These are phyloP conservation scores for Trametes coccinea DNA, from an alignment of 768 basidiomycete species.

Conservation along the genomic window DNA sequence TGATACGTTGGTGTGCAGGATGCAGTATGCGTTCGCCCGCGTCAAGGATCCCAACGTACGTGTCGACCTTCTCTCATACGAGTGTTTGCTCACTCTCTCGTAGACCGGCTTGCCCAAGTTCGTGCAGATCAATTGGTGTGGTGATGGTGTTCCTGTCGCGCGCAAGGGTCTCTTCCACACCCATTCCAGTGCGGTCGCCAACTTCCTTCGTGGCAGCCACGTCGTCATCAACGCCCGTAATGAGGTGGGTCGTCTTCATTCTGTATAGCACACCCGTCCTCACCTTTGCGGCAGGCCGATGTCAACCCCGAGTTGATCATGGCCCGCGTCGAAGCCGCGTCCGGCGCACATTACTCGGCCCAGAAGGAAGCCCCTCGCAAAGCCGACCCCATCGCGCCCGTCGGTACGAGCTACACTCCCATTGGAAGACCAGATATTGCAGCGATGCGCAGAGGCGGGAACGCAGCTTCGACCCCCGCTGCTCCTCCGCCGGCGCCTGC, in stretches of 20 bases:
- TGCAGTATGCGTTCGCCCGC: constrained; percentile 89
- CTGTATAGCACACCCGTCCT: neutral
- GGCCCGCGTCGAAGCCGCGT: constrained; percentile 83
- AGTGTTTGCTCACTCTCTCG: neutral
- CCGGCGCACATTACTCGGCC: constrained; percentile 86
- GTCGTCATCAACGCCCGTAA: constrained; percentile 85
- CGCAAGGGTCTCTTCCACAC: constrained; percentile 93
- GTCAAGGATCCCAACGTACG: constrained; percentile 85
- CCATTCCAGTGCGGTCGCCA: constrained; percentile 78
- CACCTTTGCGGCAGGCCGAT: constrained; percentile 56
- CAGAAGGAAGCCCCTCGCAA: constrained; percentile 77
- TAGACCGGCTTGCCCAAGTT: constrained; percentile 87
- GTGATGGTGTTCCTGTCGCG: constrained; percentile 90
- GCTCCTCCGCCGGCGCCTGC: constrained; percentile 23
- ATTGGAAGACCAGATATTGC: constrained; percentile 73
- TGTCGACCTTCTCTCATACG: neutral
- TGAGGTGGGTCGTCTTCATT: constrained; percentile 55
- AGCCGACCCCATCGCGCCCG: constrained; percentile 78
- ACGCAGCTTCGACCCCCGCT: neutral
- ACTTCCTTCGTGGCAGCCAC: constrained; percentile 80
- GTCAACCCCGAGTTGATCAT: constrained; percentile 79
- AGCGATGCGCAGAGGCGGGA: constrained; percentile 42
- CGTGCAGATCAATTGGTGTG: constrained; percentile 96
- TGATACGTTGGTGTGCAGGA: constrained; percentile 45
- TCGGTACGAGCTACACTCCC: constrained; percentile 75